Evolutionary conservation across 441 rosid genomes (phyloP), one percentile per base, ranked within the genome.

Genomic region (Raphanus hybrid): DNA sequence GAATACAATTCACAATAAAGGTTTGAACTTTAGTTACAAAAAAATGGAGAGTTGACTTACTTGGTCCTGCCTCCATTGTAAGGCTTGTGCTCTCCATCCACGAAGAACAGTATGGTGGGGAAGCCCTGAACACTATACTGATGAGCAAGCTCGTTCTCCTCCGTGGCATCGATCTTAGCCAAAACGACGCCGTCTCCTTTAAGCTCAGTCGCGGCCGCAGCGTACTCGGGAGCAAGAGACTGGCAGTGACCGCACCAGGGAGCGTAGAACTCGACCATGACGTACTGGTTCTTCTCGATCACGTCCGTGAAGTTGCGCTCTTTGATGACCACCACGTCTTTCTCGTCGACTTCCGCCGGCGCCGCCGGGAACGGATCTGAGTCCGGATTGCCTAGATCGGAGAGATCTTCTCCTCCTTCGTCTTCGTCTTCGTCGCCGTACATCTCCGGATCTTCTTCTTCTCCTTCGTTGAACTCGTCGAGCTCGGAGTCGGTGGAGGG

Each of bases 231-330:
- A 77, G 97, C 98, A 72, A 96, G 83, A 34, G 96, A 82, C 83
- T 96, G 97, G 74, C 99, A 93, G 71, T 93, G 98, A 2, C 98
- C 98, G 61, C 99, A 96, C 99, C 99, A 96, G 2, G 99, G 97
- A 15, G 99, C 98, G 82, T 96, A 96, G 81, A 96, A 96, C 74
- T 93, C 99, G 18, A 96, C 97, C 98, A 96, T 85, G 20, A 93
- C 99, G 78, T 82, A 93, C 84, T 82, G 82, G 64, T 90, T 83
- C 2, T 83, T 87, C 81, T 83, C 86, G 16, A 92, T 75, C 71
- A 89, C 78, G 32, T 88, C 91, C 15, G 85, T 90, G 85, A 96
- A 91, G 79, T 96, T 96, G 4, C 92, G 70, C 64, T 75, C 77
- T 35, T 75, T 67, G 68, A 35, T 29, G 5, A 3, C 34, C 34